These are phyloP conservation scores for Pythium chondricola DNA, from an alignment of 352 stramenopile species.

Conservation along the genomic window DNA sequence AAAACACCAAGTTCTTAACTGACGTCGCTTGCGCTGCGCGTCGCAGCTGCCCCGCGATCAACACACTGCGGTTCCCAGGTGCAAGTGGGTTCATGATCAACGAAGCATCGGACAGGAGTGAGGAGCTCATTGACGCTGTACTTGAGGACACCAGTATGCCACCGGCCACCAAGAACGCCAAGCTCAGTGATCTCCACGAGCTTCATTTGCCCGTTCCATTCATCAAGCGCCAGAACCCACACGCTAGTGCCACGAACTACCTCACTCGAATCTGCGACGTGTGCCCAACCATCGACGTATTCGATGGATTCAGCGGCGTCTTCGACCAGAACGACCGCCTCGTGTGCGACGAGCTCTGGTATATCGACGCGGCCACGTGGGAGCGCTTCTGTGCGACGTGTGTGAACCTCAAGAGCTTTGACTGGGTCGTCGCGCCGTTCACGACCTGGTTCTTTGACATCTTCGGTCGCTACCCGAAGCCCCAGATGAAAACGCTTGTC, in stretches of 20 bases:
- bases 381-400: slow-evolving; percentile 3
- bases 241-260: slow-evolving; percentile 1
- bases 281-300: slow-evolving; percentile 2
- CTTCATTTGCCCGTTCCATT: background rate
- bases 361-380: slow-evolving; percentile 8
- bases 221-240: background rate
- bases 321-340: slow-evolving; percentile 5
- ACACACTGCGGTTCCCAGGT: slow-evolving; percentile 2
- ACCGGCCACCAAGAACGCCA: no score
- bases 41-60: slow-evolving; percentile 1
- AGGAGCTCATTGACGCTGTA: slow-evolving; percentile 6
- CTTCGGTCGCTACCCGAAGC: slow-evolving; percentile 12
- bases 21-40: background rate
- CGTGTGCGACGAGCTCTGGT: slow-evolving; percentile 9
- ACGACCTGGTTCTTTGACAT: slow-evolving; percentile 14
- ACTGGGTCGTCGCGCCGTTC: slow-evolving; percentile 16
- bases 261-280: slow-evolving; percentile 4
- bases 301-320: slow-evolving; percentile 2
- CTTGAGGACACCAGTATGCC: no score
- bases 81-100: no score
- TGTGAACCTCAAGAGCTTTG: slow-evolving; percentile 4
- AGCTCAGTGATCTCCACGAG: background rate
- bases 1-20: background rate
- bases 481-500: slow-evolving; percentile 4
- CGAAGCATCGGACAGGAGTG: background rate